These are phyloP conservation scores for Lophiotrema nucula DNA, from an alignment of 495 filamentous ascomycete species.

Conservation along the genomic window DNA sequence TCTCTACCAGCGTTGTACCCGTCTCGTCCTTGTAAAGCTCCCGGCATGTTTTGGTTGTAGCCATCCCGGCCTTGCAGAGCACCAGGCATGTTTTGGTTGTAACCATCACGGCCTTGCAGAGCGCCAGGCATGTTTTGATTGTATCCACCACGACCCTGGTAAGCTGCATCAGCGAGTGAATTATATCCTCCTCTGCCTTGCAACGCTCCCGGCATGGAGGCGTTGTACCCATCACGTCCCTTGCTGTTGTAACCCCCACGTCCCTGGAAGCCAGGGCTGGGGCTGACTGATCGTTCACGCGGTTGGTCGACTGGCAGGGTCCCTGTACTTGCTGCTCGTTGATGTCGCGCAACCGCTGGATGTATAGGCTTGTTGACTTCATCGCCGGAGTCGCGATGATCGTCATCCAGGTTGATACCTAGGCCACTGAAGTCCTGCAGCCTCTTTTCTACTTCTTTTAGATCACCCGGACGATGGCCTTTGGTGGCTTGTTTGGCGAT, in stretches of 20 bases:
- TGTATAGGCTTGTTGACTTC: conserved; percentile 21
- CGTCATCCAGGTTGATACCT: conserved; percentile 30
- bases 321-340: conserved; percentile 22
- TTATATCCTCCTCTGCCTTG: too few relatives aligned
- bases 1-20: conserved; percentile 30
- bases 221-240: conserved; percentile 9
- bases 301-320: conserved; percentile 6
- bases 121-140: not conserved
- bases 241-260: conserved; percentile 28
- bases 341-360: conserved; percentile 20
- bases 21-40: conserved; percentile 2
- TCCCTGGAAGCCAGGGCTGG: conserved; percentile 27
- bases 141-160: conserved; percentile 7
- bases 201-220: too few relatives aligned
- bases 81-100: conserved; percentile 3
- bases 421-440: conserved; percentile 30
- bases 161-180: not conserved
- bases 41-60: conserved; percentile 9
- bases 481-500: conserved; percentile 29
- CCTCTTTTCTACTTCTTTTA: conserved; percentile 18
- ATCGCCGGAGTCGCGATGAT: conserved; percentile 11
- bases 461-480: conserved; percentile 8
- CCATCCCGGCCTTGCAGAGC: conserved; percentile 4
- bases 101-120: conserved; percentile 5
- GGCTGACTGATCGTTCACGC: conserved; percentile 27